Conservation (phyloP, 768 basidiomycete genomes). For the Lentinula boryana region DNA sequence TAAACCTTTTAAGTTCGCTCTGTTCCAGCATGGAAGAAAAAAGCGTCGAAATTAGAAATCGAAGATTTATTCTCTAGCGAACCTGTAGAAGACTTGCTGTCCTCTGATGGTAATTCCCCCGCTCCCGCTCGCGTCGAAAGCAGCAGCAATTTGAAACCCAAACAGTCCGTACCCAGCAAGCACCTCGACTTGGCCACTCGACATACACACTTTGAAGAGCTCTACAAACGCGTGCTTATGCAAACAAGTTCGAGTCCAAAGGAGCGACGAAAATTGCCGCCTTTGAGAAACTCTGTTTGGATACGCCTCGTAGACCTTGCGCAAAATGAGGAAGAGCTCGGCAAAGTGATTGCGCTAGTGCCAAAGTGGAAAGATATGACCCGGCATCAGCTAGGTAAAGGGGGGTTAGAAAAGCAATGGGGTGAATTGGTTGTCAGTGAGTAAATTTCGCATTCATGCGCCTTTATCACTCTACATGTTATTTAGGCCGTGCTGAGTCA, state of each 20-base stretch:
- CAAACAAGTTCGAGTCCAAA: background rate
- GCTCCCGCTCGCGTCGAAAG: background rate
- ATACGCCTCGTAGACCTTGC: conserved; percentile 33
- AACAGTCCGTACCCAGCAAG: background rate
- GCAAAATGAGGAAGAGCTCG: conserved; percentile 28
- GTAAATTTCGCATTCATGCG: conserved; percentile 11
- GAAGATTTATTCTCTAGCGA: conserved; percentile 1
- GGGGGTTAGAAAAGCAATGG: conserved; percentile 20
- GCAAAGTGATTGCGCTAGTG: conserved; percentile 23
- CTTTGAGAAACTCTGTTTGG: conserved; percentile 29
- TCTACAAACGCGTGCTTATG: background rate
- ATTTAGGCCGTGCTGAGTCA: conserved; percentile 35
- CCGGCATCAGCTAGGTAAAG: conserved; percentile 9
- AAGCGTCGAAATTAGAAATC: background rate
- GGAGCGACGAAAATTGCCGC: conserved; percentile 5
- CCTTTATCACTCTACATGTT: background rate
- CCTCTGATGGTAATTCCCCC: background rate
- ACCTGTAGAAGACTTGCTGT: background rate
- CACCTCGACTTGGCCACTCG: background rate
- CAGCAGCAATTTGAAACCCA: too few relatives aligned
- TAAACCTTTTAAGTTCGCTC: background rate
- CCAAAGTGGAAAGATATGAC: conserved; percentile 31
- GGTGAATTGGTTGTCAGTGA: conserved; percentile 30
- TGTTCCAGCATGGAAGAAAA: background rate
- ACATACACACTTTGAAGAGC: conserved; percentile 4